phyloP scores from a whole-genome alignment of 2,329 filamentous ascomycete genomes.

The Aspergillus fumigatus region DNA sequence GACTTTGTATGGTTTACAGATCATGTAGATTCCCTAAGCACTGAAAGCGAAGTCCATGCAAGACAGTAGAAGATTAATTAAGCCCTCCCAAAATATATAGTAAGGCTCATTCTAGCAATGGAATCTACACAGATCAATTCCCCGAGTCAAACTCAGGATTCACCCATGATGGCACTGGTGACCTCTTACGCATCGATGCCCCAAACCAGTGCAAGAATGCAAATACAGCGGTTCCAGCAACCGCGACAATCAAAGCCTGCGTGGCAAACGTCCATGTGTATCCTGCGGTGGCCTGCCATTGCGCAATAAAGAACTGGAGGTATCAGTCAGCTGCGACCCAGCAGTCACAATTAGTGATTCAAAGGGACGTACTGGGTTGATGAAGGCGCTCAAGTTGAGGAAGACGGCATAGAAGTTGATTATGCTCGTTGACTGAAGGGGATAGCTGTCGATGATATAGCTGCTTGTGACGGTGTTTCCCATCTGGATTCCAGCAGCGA shows the following conservation, averaged over 20 bases:
- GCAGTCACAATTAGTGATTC: neutral
- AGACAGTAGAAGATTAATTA: too few species aligned
- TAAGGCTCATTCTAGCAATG: neutral
- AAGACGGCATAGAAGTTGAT: conserved; percentile 54
- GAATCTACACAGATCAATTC: neutral
- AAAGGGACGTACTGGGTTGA: conserved; percentile 33
- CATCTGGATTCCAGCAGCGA: conserved; percentile 53
- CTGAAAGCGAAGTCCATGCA: too few species aligned
- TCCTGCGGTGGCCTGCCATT: conserved; percentile 44
- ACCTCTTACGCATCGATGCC: conserved; percentile 30
- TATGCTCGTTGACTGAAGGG: conserved; percentile 51
- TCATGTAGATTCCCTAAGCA: too few species aligned
- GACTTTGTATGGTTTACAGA: too few species aligned
- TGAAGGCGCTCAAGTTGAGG: conserved; percentile 49
- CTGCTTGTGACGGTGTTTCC: conserved; percentile 51
- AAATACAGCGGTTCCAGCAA: conserved; percentile 38
- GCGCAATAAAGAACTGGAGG: conserved; percentile 47
- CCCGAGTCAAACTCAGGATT: conserved; percentile 39
- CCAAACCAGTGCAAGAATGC: conserved; percentile 41
- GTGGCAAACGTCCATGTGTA: conserved; percentile 51
- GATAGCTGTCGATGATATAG: conserved; percentile 55
- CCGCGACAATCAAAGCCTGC: conserved; percentile 45
- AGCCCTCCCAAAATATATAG: neutral
- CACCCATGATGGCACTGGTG: conserved; percentile 42
- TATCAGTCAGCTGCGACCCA: neutral